Base-by-base conservation (phyloP, 108 stramenopile species). In the Cyclotella choctawhatcheeana region DNA sequence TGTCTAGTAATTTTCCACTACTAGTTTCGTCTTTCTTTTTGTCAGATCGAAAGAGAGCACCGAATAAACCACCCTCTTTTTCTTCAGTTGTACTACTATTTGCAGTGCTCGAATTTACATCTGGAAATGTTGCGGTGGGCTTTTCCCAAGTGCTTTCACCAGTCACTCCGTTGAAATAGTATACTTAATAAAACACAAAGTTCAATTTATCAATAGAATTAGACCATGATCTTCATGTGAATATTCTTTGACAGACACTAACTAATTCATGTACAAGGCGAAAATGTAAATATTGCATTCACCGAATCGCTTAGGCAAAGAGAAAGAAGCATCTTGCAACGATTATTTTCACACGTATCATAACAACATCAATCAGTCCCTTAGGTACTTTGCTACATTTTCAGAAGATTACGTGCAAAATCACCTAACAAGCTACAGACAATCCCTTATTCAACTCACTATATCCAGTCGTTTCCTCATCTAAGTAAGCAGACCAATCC, bases 131-230 rank as follows among this genome's bases (percentile, higher is more conserved):
- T 5, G 45, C 32, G 0, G 88, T 92, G 34, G 93, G 93, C 26
- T 87, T 87, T 43, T 86, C 87, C 93, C 93, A 93, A 14, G 64
- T 53, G 50, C 73, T 76, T 73, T 91, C 89, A 29, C 93, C 93
- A n/a, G 93, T 91, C 7, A 74, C 72, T 13, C 55, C 52, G 61
- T 93, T 88, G 60, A 91, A 93, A 66, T 89, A 93, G 56, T 93
- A 93, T 2, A 90, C 67, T 12, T 82, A 63, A 1, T n/a, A n/a
- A n/a, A n/a, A n/a, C n/a, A n/a, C n/a, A n/a, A n/a, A n/a, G n/a
- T n/a, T n/a, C n/a, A n/a, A n/a, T n/a, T n/a, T n/a, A n/a, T n/a
- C n/a, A n/a, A n/a, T n/a, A n/a, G n/a, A n/a, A n/a, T n/a, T n/a
- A n/a, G n/a, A n/a, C n/a, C n/a, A n/a, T n/a, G n/a, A n/a, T n/a